Base-by-base conservation (phyloP, 202 grass and related monocot genomes). In the Cymbopogon flexuosus region DNA sequence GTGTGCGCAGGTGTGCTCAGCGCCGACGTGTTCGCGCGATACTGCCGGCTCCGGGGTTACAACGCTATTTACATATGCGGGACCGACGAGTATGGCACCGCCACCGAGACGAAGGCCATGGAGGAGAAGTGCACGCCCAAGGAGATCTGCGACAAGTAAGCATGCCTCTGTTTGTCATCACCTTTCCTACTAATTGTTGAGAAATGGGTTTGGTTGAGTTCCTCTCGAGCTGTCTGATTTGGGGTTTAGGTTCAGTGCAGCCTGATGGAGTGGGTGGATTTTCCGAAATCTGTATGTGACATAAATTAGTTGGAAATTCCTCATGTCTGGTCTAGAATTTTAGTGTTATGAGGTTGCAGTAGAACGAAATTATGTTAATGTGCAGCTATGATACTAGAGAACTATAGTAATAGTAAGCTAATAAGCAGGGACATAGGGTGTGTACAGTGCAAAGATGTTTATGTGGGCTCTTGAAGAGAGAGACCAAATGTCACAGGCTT, bases 91-190 rank as follows among this genome's bases (percentile, higher is more conserved):
- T 99, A 99, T 45, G 96, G 96, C 42, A 99, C 96, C 8, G 96
- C 96, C 64, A 99, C 96, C 10, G 96, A 99, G 80, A 96, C 92
- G 13, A 99, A 99, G 78, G 96, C 96, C 61, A 57, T 96, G 84
- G 92, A 99, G 89, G 96, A 99, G 88, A 99, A 96, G 19, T 99
- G 90, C 80, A 84, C 96, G 8, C 96, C 92, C n/a, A 99, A 99
- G 85, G 96, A 99, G 84, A 96, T 99, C 18, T 93, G 92, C 42
- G 92, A 93, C 65, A 99, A 99, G 96, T 99, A 52, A 85, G 92
- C 78, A 15, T 34, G 4, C 47, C 43, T 54, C 19, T 10, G 36
- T 36, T 66, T 52, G 14, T 23, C 63, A 22, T 78, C 7, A 45
- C 51, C 23, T 81, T 75, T 75, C 1, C 19, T 57, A 46, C 36